These are phyloP conservation scores for Salix dunnii DNA, from an alignment of 345 rosid species.

Conservation along the genomic window DNA sequence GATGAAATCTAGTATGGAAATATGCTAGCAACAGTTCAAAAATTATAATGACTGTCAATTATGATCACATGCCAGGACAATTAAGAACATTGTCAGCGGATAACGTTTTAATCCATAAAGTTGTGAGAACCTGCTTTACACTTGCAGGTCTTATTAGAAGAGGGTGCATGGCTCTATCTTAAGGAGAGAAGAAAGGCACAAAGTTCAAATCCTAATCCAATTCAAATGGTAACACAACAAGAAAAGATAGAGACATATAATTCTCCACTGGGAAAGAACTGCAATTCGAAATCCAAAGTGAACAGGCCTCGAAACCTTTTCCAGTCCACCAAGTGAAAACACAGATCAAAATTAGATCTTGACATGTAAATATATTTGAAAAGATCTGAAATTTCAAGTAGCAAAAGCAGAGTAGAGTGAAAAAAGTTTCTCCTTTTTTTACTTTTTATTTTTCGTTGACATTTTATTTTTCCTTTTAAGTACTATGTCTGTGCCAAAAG, in stretches of 20 bases:
- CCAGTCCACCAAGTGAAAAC: not conserved
- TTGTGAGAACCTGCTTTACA: not conserved
- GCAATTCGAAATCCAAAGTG: not conserved
- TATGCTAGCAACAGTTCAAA: not conserved
- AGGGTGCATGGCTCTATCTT: not conserved
- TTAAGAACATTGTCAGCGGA: not conserved
- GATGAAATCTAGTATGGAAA: not conserved
- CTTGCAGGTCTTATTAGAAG: not conserved
- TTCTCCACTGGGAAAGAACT: not conserved
- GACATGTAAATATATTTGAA: not conserved
- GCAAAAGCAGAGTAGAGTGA: not conserved
- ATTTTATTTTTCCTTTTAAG: not conserved
- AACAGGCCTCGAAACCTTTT: not conserved
- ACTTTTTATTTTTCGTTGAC: not conserved
- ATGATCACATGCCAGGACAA: not conserved
- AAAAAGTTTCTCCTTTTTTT: not conserved
- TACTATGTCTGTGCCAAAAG: not conserved
- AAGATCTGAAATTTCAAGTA: not conserved
- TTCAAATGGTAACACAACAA: not conserved
- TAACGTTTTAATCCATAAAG: not conserved
- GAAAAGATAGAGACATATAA: not conserved
- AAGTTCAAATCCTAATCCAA: not conserved
- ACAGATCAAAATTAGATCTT: not conserved
- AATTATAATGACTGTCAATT: not conserved
- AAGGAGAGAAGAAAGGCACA: not conserved